Conservation (phyloP, 2,329 filamentous ascomycete genomes). For the Trichoderma brevicompactum region DNA sequence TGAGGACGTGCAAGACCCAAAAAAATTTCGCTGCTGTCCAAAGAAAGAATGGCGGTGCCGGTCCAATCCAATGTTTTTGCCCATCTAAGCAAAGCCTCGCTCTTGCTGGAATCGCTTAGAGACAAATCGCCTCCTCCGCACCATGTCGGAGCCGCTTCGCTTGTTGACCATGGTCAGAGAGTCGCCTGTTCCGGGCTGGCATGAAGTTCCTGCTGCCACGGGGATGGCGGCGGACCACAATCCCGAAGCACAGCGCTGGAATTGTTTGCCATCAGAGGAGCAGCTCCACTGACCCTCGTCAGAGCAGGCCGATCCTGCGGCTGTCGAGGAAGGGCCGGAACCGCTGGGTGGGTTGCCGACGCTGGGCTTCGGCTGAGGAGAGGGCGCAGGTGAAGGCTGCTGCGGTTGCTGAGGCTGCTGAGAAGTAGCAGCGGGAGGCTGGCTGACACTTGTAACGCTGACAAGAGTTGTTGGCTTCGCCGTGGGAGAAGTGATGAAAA, state of each 20-base stretch:
- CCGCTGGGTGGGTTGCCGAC: constrained; percentile 9
- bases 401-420: constrained; percentile 16
- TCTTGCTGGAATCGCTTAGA: not conserved
- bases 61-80: not conserved
- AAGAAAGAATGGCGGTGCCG: not conserved
- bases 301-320: constrained; percentile 51
- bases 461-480: constrained; percentile 17
- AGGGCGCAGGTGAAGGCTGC: not conserved
- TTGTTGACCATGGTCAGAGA: constrained; percentile 34
- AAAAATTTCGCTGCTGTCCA: not conserved
- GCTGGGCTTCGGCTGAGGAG: constrained; percentile 18
- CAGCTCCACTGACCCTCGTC: constrained; percentile 64
- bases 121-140: constrained; percentile 6
- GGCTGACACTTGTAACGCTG: constrained; percentile 34
- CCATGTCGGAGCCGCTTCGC: constrained; percentile 3
- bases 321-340: constrained; percentile 22
- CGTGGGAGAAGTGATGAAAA: constrained; percentile 24
- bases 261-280: constrained; percentile 53
- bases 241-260: constrained; percentile 67
- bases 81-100: not conserved
- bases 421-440: constrained; percentile 34
- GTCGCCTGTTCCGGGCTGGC: constrained; percentile 42
- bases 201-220: constrained; percentile 60
- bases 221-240: constrained; percentile 54
- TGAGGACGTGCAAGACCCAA: too few relatives aligned